Evolutionary conservation across 495 filamentous ascomycete genomes (phyloP).

Genomic region (Neurospora sp.): DNA sequence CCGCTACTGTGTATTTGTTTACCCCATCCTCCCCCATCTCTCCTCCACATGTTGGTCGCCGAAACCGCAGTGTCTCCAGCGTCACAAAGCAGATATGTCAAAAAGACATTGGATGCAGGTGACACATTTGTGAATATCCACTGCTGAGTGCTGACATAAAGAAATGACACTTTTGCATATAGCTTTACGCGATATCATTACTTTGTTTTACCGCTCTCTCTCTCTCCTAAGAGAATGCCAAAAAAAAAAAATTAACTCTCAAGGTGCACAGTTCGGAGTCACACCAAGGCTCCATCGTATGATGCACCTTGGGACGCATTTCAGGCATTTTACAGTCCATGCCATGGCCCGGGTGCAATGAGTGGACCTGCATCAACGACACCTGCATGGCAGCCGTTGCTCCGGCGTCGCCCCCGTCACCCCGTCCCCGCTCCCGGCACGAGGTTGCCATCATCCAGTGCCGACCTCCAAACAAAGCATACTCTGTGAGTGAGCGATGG

Average conservation of each 20-base stretch:
- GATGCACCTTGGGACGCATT: not conserved
- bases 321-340: not conserved
- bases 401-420: slow-evolving; percentile 7
- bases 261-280: not conserved
- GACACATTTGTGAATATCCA: not conserved
- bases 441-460: not conserved
- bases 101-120: not conserved
- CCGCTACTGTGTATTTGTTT: not conserved
- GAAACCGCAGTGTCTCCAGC: not conserved
- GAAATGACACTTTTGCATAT: not conserved
- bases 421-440: slow-evolving; percentile 3
- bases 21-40: not conserved
- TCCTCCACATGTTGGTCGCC: not conserved
- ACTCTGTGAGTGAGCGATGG: not conserved
- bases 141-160: not conserved
- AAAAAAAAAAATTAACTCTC: not conserved
- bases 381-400: not conserved
- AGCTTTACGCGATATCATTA: not conserved
- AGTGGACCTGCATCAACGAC: not conserved
- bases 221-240: not conserved
- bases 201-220: not conserved
- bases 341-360: not conserved
- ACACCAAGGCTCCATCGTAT: not conserved
- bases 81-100: not conserved
- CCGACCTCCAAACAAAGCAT: not conserved